Conservation (phyloP, 2,329 filamentous ascomycete genomes). For the Pyrenophora seminiperda region DNA sequence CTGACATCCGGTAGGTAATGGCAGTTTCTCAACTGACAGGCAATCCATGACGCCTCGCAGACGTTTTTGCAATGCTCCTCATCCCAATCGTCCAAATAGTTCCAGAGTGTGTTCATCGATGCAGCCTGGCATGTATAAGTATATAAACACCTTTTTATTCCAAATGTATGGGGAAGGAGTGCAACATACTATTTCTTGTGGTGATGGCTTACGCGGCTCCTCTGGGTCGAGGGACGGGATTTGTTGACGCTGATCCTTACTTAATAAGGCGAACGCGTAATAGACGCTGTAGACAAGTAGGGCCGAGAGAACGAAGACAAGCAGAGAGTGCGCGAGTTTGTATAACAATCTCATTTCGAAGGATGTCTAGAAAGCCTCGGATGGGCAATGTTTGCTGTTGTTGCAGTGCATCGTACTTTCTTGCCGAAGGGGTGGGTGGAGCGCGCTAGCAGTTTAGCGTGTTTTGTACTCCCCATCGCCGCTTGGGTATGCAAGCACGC, state of each 20-base stretch:
- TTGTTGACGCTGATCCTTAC: constrained; percentile 2
- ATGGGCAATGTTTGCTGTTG: neutral
- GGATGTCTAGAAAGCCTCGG: neutral
- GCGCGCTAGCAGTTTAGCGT: constrained; percentile 6
- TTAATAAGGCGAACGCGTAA: constrained; percentile 9
- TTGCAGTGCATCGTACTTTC: neutral
- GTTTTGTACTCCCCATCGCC: constrained; percentile 1
- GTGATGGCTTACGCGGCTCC: neutral
- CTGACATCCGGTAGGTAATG: constrained; percentile 14
- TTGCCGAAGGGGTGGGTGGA: constrained; percentile 3
- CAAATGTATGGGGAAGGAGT: neutral
- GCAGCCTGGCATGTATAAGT: constrained; percentile 12
- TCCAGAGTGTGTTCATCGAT: constrained; percentile 25
- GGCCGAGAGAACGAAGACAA: constrained; percentile 4
- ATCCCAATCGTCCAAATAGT: constrained; percentile 21
- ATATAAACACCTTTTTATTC: neutral
- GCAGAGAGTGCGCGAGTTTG: constrained; percentile 7
- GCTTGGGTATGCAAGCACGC: neutral
- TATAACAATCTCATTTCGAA: constrained; percentile 6
- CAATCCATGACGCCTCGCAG: constrained; percentile 23
- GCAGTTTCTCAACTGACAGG: constrained; percentile 20
- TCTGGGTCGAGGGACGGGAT: neutral
- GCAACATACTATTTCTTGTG: neutral
- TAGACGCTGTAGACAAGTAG: constrained; percentile 12
- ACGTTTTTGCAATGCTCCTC: constrained; percentile 21